Conservation (phyloP, 1,284 basidiomycete species). For the Fomes fomentarius region DNA sequence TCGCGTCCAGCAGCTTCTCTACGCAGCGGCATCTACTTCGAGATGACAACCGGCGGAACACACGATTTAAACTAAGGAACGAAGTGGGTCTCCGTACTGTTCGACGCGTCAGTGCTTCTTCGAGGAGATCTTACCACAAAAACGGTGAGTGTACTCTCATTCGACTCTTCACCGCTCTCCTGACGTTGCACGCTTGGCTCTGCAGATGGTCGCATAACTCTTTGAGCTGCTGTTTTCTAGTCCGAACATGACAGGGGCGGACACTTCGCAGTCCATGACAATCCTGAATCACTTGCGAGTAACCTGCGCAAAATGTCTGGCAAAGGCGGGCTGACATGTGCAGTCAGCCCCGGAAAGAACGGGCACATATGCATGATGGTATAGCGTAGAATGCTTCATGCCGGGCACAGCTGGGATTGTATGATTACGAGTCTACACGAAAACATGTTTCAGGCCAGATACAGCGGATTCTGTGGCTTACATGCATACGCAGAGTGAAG, state of each 20-base stretch:
- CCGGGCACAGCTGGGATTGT: too few species aligned
- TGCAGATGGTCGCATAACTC: conserved; percentile 16
- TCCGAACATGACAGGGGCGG: conserved; percentile 31
- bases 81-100: conserved; percentile 39
- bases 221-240: conserved; percentile 35
- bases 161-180: too few species aligned
- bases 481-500: too few species aligned
- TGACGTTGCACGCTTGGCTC: too few species aligned
- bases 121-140: conserved; percentile 44
- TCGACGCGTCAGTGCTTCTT: conserved; percentile 56
- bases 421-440: too few species aligned
- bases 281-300: conserved; percentile 30
- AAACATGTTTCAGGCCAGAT: too few species aligned
- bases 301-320: conserved; percentile 36
- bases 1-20: conserved; percentile 57
- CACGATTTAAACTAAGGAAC: background rate
- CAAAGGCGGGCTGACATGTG: conserved; percentile 31
- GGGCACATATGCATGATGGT: too few species aligned
- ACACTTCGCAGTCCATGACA: conserved; percentile 36
- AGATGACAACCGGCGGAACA: conserved; percentile 25
- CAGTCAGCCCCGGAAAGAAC: conserved; percentile 24
- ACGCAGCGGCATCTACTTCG: conserved; percentile 56
- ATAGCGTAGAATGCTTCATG: too few species aligned
- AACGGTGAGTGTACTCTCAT: conserved; percentile 36
- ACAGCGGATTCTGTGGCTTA: too few species aligned